Evolutionary conservation across 1,284 basidiomycete genomes (phyloP), one percentile per base, ranked within the genome.

Genomic region (Leccinum holopus): DNA sequence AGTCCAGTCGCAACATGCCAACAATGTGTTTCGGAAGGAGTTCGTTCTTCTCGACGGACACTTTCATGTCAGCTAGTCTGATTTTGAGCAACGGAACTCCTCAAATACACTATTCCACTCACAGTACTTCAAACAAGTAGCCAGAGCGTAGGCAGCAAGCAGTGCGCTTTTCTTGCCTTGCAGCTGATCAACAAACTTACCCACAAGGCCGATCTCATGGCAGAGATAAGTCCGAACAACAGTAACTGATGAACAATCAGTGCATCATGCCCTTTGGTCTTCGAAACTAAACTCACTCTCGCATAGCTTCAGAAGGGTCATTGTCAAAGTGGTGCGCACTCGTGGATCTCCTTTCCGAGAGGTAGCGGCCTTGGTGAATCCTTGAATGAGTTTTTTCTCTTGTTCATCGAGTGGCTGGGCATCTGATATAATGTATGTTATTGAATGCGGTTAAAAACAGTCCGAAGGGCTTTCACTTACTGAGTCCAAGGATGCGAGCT

Each of bases 321-420:
- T 55, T 0, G 69, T 72, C 12, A 62, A 62, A 30, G 65, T 63
- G 1, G 64, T 66, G 47, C 69, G 70, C 10, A 68, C 69, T 21
- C 57, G 58, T 3, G 35, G 12, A 25, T 61, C 55, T 8, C 60
- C 63, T 1, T 33, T 52, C 18, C 58, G 18, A 18, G n/a, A 44
- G 10, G n/a, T 10, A 25, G 56, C 16, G 4, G 57, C 64, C 2
- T 10, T n/a, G 32, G 57, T 65, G 30, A 71, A 47, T 28, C 65
- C 57, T 12, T n/a, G 7, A 1, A 71, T 64, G 16, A 65, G 57
- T 16, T 3, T 63, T 30, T 9, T 44, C 3, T 72, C 62, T 6
- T 0, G 6, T 0, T 8, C 4, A 1, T 0, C 5, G 37, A 73
- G 63, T 8, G 8, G 5, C 0, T 3, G 0, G 2, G 60, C 57